A percentile compares a stretch with the other conserved stretches of the same genome.
Conservation (phyloP, 2,329 filamentous ascomycete species). For the Thermothelomyces thermophilus region DNA sequence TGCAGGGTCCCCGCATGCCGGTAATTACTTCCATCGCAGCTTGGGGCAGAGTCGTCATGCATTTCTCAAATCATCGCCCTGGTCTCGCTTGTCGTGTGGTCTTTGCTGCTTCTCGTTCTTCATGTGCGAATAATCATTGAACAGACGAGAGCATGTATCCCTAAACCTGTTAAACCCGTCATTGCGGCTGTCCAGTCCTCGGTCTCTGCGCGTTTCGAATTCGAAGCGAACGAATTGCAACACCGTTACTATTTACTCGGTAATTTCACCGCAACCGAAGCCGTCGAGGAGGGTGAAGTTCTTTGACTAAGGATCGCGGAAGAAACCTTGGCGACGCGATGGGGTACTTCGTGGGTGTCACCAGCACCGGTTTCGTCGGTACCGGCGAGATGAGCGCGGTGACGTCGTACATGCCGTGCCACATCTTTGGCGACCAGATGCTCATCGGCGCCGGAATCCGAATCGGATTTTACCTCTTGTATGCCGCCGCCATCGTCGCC, state of each 20-base stretch:
- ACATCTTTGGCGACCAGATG: constrained; percentile 26
- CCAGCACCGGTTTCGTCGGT: constrained; percentile 24
- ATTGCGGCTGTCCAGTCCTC: no score
- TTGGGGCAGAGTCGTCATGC: neutral
- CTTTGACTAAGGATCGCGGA: no score
- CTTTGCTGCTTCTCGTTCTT: no score
- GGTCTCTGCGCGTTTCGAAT: no score
- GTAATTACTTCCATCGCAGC: neutral
- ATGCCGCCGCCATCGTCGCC: constrained; percentile 22
- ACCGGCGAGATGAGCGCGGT: constrained; percentile 23
- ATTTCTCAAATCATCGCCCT: neutral
- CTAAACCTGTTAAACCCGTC: no score
- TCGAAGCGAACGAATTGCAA: no score
- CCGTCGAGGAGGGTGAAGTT: no score
- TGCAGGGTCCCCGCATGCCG: neutral
- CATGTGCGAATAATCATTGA: no score
- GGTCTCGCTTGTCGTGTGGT: no score
- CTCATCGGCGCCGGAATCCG: constrained; percentile 24
- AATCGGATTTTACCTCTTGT: constrained; percentile 24
- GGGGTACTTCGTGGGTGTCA: constrained; percentile 24
- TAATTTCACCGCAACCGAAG: neutral
- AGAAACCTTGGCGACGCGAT: constrained; percentile 11
- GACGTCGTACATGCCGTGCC: constrained; percentile 23
- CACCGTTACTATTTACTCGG: no score
- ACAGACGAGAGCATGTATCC: no score